Conservation (phyloP, 2,329 filamentous ascomycete genomes). For the Hypoxylon sp. region DNA sequence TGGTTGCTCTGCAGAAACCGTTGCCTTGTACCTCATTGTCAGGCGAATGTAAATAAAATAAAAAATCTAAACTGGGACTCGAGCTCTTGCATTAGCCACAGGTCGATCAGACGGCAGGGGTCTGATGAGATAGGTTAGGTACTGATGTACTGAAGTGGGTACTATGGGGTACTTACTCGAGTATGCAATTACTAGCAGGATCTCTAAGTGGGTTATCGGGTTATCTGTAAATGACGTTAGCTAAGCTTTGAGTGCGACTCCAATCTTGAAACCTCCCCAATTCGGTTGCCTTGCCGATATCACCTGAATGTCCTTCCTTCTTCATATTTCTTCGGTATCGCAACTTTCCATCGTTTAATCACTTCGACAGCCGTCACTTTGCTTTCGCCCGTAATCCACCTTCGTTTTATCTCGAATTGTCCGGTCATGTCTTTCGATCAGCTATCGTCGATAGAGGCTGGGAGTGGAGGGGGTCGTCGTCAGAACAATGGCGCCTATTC, state of each 20-base stretch:
- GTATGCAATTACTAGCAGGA: conserved; percentile 9
- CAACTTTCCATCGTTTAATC: conserved; percentile 15
- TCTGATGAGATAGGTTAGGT: too few species aligned
- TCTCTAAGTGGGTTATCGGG: too few species aligned
- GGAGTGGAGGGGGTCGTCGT: conserved; percentile 73
- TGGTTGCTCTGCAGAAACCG: conserved; percentile 34
- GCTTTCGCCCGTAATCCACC: conserved; percentile 7
- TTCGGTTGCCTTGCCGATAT: conserved; percentile 33
- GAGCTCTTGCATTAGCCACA: conserved; percentile 21
- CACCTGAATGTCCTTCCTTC: conserved; percentile 24
- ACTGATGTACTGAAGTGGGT: neutral
- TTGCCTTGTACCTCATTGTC: conserved; percentile 21
- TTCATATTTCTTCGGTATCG: conserved; percentile 1
- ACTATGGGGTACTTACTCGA: neutral
- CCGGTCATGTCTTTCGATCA: conserved; percentile 88
- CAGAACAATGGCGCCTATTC: conserved; percentile 68
- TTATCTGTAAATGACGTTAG: conserved; percentile 6
- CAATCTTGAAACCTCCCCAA: conserved; percentile 22
- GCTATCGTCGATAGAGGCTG: conserved; percentile 83
- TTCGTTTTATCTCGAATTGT: conserved; percentile 11
- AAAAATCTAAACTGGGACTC: conserved; percentile 35
- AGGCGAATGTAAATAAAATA: conserved; percentile 43
- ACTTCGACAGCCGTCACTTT: conserved; percentile 9
- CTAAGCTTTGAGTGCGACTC: conserved; percentile 22
- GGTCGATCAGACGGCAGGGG: neutral